A percentile compares a stretch with the other conserved stretches of the same genome.
These are phyloP conservation scores for Aspergillus haitiensis DNA, from an alignment of 495 filamentous ascomycete species.

Conservation along the genomic window DNA sequence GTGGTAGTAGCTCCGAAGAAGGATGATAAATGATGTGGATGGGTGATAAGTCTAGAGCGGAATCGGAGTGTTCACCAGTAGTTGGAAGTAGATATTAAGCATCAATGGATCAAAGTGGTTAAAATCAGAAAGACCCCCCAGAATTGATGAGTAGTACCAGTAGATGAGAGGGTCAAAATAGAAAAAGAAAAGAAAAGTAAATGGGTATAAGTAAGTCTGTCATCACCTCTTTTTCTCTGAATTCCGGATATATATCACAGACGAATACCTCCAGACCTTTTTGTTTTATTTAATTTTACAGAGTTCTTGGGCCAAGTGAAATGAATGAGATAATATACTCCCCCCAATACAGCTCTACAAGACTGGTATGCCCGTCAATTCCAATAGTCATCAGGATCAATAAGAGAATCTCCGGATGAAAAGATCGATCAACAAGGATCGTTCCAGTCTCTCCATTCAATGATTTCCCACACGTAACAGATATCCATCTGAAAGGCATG, in stretches of 20 bases:
- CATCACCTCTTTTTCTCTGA: not conserved
- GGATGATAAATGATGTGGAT: not conserved
- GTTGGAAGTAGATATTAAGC: not conserved
- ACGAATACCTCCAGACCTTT: too few species aligned
- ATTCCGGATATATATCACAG: too few species aligned
- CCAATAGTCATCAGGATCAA: conserved; percentile 26
- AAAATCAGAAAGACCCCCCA: not conserved
- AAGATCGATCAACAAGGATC: conserved; percentile 20
- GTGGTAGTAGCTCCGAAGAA: conserved; percentile 1
- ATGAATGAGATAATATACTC: conserved; percentile 9
- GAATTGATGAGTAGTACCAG: too few species aligned
- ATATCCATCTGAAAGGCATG: conserved; percentile 12
- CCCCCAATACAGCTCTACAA: too few species aligned
- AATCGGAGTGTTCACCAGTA: not conserved
- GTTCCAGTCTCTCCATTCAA: conserved; percentile 21
- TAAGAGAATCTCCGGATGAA: conserved; percentile 21
- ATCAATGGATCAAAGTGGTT: not conserved
- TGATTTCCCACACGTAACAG: conserved; percentile 35
- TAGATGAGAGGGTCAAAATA: not conserved
- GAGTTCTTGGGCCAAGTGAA: not conserved
- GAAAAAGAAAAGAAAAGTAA: not conserved
- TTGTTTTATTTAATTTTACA: too few species aligned
- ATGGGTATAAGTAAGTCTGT: not conserved
- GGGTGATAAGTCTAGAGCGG: conserved; percentile 5
- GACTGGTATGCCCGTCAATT: not conserved